Percentiles rank a stretch among this genome's conserved stretches.
Conservation (phyloP, 2,329 filamentous ascomycete species). For the Sporothrix protearum region DNA sequence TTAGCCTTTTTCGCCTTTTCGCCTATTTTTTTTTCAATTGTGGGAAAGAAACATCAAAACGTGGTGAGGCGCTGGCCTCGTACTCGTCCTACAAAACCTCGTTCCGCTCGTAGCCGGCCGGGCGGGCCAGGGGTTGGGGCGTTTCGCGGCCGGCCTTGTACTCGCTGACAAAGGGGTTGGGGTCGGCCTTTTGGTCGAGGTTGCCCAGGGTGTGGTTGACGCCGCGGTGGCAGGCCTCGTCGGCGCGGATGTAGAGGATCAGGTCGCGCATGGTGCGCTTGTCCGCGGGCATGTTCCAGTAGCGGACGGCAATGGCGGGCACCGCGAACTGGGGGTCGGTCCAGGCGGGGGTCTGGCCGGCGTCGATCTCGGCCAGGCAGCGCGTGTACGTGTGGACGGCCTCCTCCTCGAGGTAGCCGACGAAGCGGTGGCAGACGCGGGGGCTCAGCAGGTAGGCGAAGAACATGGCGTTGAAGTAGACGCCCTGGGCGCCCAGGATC, state of each 20-base stretch:
- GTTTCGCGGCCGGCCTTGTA: slow-evolving; percentile 67
- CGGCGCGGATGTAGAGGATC: slow-evolving; percentile 75
- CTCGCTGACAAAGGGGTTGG: slow-evolving; percentile 84
- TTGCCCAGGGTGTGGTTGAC: slow-evolving; percentile 96
- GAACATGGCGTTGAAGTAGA: slow-evolving; percentile 96
- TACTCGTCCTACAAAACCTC: slow-evolving; percentile 60
- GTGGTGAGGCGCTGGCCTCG: neutral
- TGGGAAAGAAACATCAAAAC: too few relatives aligned
- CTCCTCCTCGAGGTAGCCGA: slow-evolving; percentile 96
- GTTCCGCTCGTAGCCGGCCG: slow-evolving; percentile 75
- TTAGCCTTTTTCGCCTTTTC: too few relatives aligned
- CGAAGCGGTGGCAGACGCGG: slow-evolving; percentile 87
- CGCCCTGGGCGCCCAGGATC: slow-evolving; percentile 87
- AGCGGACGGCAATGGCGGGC: slow-evolving; percentile 83
- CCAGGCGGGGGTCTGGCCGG: slow-evolving; percentile 81
- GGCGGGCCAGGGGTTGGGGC: slow-evolving; percentile 63
- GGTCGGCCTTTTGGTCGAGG: slow-evolving; percentile 77
- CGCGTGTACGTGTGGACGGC: slow-evolving; percentile 93
- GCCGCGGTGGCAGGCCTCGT: slow-evolving; percentile 81
- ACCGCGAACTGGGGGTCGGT: slow-evolving; percentile 64
- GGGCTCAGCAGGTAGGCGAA: slow-evolving; percentile 82
- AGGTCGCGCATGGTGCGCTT: slow-evolving; percentile 79
- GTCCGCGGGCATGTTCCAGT: slow-evolving; percentile 91
- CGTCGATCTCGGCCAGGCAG: slow-evolving; percentile 80
- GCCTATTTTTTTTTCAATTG: too few relatives aligned